Evolutionary conservation across 345 rosid genomes (phyloP), one percentile per base, ranked within the genome.

Genomic region (Hypericum androsaemum): DNA sequence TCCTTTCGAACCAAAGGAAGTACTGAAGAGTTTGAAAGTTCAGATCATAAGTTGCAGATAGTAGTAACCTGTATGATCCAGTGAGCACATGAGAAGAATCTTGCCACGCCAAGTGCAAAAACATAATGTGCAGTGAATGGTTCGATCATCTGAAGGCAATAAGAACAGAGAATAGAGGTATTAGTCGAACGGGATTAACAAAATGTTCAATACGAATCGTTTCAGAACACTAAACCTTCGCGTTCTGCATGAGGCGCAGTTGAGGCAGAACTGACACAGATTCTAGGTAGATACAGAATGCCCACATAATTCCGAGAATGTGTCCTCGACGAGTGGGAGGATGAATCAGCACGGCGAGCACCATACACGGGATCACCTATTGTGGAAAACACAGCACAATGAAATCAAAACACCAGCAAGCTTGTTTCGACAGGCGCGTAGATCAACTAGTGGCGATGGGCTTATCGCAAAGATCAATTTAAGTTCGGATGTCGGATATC

Each of bases 61-160:
- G n/a, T n/a, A n/a, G 48, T 48, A 47, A 81, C 95, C 83, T 60
- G 72, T 57, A 89, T 66, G 47, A 86, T 71, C 97, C 94, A 86
- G 47, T 89, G 81, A n/a, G 95, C 86, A 40, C 80, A 83, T 2
- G 82, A 59, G 39, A 89, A 57, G 74, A 89, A 86, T 62, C 95
- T 77, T 0, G 95, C 86, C 0, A 80, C 12, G 0, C 94, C 94
- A 5, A 89, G 51, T 0, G 95, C 95, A 52, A 89, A 89, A 7
- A 89, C 97, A 45, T 89, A 89, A 65, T 82, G 94, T 8, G 86
- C 75, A 1, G 95, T 76, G 50, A 83, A 86, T 13, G 90, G 89
- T 72, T 89, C 97, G 16, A 89, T 82, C 73, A 86, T 77, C 94
- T 89, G 78, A 35, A 15, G 32, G 22, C 7, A 50, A 59, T 53